Conservation (phyloP, 495 filamentous ascomycete genomes). For the Penicillium chermesinum region DNA sequence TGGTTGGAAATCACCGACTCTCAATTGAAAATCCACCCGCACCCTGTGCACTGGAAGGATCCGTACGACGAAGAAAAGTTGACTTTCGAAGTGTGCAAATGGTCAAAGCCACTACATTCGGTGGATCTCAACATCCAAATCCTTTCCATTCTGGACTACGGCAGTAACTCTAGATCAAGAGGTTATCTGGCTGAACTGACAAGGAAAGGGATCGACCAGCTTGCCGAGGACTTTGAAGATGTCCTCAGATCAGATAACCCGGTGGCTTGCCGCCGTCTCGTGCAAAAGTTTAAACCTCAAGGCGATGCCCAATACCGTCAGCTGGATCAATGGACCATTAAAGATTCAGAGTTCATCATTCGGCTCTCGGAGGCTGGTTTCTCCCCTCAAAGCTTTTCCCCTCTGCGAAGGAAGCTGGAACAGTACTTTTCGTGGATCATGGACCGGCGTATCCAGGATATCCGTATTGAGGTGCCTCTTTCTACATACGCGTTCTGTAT, state of each 20-base stretch:
- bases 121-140: conserved; percentile 73
- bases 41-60: conserved; percentile 41
- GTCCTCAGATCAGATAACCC: conserved; percentile 46
- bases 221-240: conserved; percentile 48
- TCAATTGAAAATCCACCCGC: conserved; percentile 72
- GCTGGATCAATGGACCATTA: conserved; percentile 33
- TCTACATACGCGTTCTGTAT: conserved; percentile 79
- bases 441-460: conserved; percentile 51
- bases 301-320: conserved; percentile 22
- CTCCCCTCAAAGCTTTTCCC: conserved; percentile 50
- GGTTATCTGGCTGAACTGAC: conserved; percentile 55
- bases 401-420: conserved; percentile 53
- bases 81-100: conserved; percentile 70
- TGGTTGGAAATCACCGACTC: conserved; percentile 80
- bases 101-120: conserved; percentile 55
- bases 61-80: conserved; percentile 43
- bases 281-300: conserved; percentile 34
- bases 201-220: conserved; percentile 46
- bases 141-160: conserved; percentile 67
- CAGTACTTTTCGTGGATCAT: conserved; percentile 50
- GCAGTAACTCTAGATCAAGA: conserved; percentile 47
- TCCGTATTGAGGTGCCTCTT: conserved; percentile 67
- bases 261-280: conserved; percentile 31
- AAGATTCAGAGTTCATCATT: conserved; percentile 33
- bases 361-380: conserved; percentile 57